phyloP scores from a whole-genome alignment of 169 alveolate species.

The Cytauxzoon felis region DNA sequence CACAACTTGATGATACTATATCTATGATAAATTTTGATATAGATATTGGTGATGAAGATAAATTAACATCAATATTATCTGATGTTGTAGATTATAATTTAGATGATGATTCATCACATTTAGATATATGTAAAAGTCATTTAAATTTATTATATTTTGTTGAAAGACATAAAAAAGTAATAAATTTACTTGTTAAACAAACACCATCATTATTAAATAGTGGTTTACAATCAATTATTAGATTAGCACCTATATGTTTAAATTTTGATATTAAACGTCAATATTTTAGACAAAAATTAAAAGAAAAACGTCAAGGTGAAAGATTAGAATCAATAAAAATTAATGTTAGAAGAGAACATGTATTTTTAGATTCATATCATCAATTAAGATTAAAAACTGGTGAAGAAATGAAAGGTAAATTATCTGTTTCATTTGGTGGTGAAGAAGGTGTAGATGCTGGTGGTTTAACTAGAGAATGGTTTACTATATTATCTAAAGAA shows the following conservation, averaged over 20 bases:
- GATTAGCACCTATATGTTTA: conserved; percentile 87
- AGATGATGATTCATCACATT: conserved; percentile 22
- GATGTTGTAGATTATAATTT: background rate
- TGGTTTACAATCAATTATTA: conserved; percentile 77
- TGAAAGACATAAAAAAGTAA: conserved; percentile 63
- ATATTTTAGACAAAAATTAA: conserved; percentile 88
- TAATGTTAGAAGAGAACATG: conserved; percentile 89
- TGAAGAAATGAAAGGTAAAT: conserved; percentile 91
- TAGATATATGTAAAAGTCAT: conserved; percentile 56
- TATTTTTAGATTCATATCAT: conserved; percentile 92
- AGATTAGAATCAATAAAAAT: conserved; percentile 76
- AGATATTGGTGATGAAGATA: background rate
- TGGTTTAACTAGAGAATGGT: conserved; percentile 99
- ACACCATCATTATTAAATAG: conserved; percentile 78
- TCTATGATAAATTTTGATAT: conserved; percentile 40
- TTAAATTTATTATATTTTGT: conserved; percentile 56
- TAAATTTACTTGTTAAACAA: conserved; percentile 76
- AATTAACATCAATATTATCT: background rate
- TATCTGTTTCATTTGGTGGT: conserved; percentile 89
- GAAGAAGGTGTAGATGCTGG: conserved; percentile 99
- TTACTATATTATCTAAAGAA: conserved; percentile 92
- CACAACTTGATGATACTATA: conserved; percentile 25
- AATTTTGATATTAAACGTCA: conserved; percentile 95
- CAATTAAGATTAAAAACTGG: conserved; percentile 84
- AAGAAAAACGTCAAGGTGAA: conserved; percentile 67